Conservation (phyloP, 257 asterid species). For the Lavandula angustifolia region DNA sequence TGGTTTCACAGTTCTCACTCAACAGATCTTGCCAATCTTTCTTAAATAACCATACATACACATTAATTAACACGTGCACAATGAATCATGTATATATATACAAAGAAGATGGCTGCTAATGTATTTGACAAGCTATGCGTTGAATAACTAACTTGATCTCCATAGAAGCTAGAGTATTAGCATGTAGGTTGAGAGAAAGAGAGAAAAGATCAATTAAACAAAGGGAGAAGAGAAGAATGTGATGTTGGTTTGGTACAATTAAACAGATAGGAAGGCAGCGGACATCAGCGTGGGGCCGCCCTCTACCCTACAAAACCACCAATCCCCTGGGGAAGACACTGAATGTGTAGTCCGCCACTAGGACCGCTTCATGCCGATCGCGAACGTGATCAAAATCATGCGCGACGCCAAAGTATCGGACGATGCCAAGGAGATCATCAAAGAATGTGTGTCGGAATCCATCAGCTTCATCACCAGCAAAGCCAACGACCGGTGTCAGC, state of each 20-base stretch:
- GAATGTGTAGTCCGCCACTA: constrained; percentile 89
- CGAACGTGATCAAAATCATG: constrained; percentile 90
- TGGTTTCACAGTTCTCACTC: too few relatives aligned
- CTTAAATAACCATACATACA: too few relatives aligned
- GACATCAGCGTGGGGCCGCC: constrained; percentile 54
- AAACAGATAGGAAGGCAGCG: constrained; percentile 41
- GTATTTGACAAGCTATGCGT: too few relatives aligned
- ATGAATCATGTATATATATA: too few relatives aligned
- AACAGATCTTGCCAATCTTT: too few relatives aligned
- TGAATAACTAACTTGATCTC: too few relatives aligned
- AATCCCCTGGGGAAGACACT: constrained; percentile 30
- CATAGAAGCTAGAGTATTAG: too few relatives aligned
- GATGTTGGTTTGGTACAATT: constrained; percentile 16
- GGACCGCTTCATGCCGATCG: constrained; percentile 96
- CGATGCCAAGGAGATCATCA: constrained; percentile 93
- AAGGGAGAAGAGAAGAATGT: too few relatives aligned
- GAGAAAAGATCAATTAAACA: too few relatives aligned
- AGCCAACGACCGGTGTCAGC: constrained; percentile 91
- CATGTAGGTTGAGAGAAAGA: too few relatives aligned
- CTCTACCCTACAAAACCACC: constrained; percentile 42
- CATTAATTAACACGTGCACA: too few relatives aligned
- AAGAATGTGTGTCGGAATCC: constrained; percentile 91
- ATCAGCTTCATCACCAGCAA: constrained; percentile 96
- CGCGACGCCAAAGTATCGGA: constrained; percentile 89
- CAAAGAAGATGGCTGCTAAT: too few relatives aligned